phyloP scores from a whole-genome alignment of 2,329 filamentous ascomycete genomes.

The Incumbomyces lentus region DNA sequence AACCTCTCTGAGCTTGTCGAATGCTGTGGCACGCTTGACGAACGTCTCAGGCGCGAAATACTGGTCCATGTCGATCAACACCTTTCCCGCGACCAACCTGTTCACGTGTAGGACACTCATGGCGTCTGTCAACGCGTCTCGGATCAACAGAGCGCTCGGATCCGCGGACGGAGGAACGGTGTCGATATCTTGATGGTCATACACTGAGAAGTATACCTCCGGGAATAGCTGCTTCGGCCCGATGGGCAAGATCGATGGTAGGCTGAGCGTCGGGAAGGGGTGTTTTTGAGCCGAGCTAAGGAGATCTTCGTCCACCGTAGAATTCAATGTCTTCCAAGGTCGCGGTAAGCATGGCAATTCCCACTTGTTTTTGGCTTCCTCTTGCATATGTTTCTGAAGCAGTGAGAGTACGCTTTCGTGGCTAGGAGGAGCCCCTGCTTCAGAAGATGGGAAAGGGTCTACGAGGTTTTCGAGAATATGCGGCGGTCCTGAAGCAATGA shows the following conservation, averaged over 20 bases:
- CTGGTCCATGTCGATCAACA: slow-evolving; percentile 86
- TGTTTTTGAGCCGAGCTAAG: slow-evolving; percentile 58
- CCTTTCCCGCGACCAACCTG: slow-evolving; percentile 73
- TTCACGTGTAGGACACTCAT: slow-evolving; percentile 94
- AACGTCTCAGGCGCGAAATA: slow-evolving; percentile 88
- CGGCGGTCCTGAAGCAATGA: slow-evolving; percentile 58
- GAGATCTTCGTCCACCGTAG: slow-evolving; percentile 45
- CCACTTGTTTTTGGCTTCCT: slow-evolving; percentile 66
- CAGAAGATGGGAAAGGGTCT: slow-evolving; percentile 60
- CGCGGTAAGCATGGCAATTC: slow-evolving; percentile 55
- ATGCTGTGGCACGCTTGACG: slow-evolving; percentile 83
- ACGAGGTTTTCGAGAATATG: slow-evolving; percentile 77
- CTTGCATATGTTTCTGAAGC: slow-evolving; percentile 75
- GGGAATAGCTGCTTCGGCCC: slow-evolving; percentile 74
- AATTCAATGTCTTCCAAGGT: slow-evolving; percentile 37
- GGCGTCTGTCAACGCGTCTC: slow-evolving; percentile 79
- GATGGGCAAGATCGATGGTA: slow-evolving; percentile 65
- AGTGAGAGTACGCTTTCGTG: slow-evolving; percentile 67
- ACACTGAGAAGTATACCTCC: slow-evolving; percentile 89
- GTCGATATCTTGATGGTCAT: slow-evolving; percentile 72
- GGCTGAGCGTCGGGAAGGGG: slow-evolving; percentile 60
- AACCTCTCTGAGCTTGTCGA: slow-evolving; percentile 68
- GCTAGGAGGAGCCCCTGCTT: slow-evolving; percentile 46
- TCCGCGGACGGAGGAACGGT: slow-evolving; percentile 70
- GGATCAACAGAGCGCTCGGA: slow-evolving; percentile 71